Conservation (phyloP, 176 grass and related monocot genomes). For the Oryza brachyantha region DNA sequence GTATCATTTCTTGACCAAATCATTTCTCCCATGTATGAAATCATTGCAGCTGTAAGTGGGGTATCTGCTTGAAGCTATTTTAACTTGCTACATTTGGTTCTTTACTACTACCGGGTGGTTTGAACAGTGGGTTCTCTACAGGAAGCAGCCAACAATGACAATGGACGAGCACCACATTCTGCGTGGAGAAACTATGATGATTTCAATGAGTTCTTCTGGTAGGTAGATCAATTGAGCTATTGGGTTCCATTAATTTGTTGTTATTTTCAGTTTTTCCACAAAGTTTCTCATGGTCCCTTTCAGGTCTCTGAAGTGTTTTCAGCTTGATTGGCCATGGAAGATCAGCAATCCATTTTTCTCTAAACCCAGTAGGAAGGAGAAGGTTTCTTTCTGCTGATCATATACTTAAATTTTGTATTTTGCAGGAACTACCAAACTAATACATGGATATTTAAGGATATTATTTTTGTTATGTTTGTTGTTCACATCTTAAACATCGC, state of each 20-base stretch:
- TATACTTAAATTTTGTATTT: conserved; percentile 13
- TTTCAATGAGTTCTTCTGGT: conserved; percentile 98
- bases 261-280: background rate
- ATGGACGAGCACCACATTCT: conserved; percentile 83
- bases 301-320: conserved; percentile 77
- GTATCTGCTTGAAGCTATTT: conserved; percentile 10
- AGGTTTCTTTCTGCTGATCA: conserved; percentile 40
- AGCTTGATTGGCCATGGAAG: conserved; percentile 76
- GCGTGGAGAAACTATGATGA: conserved; percentile 99
- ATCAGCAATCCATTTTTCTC: conserved; percentile 67
- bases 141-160: conserved; percentile 78
- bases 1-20: conserved; percentile 88
- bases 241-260: background rate
- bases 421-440: background rate
- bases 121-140: conserved; percentile 45
- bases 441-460: background rate
- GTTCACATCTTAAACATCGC: background rate
- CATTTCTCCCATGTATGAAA: conserved; percentile 83
- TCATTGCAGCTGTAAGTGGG: conserved; percentile 70
- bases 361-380: conserved; percentile 52
- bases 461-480: background rate
- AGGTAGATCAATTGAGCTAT: background rate
- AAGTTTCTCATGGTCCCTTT: conserved; percentile 26
- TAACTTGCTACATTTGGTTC: background rate
- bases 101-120: background rate